Percentiles rank a stretch among this genome's conserved stretches.
Evolutionary conservation across 2,329 filamentous ascomycete genomes (phyloP).

Genomic region (Pestalotiopsis sp.): DNA sequence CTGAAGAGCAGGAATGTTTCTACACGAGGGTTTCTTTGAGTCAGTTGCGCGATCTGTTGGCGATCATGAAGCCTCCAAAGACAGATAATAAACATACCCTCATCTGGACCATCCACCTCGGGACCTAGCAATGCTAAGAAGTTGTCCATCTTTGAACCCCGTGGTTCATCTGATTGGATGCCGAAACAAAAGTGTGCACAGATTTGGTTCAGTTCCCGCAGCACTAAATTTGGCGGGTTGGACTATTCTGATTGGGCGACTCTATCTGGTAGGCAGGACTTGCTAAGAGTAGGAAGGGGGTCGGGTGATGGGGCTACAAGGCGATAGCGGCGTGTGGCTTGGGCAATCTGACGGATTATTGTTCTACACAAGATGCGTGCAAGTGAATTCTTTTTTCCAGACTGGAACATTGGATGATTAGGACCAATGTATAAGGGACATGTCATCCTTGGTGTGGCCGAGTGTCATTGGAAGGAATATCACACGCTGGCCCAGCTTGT

Average conservation of each 20-base stretch:
- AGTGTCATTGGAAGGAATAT: too few relatives aligned
- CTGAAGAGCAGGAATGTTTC: conserved; percentile 90
- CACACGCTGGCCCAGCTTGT: too few relatives aligned
- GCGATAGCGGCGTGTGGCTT: background rate
- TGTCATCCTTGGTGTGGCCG: too few relatives aligned
- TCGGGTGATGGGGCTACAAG: background rate
- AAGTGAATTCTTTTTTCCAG: too few relatives aligned
- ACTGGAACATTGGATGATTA: too few relatives aligned
- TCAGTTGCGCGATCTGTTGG: background rate
- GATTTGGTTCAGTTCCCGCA: background rate
- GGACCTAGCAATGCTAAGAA: conserved; percentile 33
- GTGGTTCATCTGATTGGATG: background rate
- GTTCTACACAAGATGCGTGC: background rate
- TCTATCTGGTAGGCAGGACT: background rate
- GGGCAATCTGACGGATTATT: background rate
- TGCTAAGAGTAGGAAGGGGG: background rate
- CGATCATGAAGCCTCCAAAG: background rate
- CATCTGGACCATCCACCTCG: conserved; percentile 51
- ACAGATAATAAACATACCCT: conserved; percentile 37
- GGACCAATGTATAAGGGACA: too few relatives aligned
- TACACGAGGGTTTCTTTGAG: conserved; percentile 35
- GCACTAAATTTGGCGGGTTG: background rate
- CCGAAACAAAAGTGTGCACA: background rate
- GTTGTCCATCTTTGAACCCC: background rate
- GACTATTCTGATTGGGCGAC: background rate